Conservation (phyloP, 1,139 yeast species). For the Kodamaea derodonti region DNA sequence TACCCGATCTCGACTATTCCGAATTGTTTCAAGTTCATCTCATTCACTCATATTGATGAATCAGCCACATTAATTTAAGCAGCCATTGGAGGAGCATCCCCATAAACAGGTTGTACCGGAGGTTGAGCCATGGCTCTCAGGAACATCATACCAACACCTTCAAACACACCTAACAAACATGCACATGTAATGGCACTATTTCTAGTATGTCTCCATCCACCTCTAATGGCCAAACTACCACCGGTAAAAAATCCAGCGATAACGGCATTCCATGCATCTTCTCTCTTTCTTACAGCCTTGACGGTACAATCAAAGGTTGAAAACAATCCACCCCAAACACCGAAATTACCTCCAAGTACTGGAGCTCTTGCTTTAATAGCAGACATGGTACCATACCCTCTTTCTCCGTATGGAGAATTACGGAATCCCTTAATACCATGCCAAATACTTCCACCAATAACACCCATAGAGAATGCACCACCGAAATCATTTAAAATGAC, state of each 20-base stretch:
- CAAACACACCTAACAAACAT: conserved; percentile 91
- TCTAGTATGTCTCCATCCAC: conserved; percentile 97
- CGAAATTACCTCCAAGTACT: conserved; percentile 97
- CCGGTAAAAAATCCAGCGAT: conserved; percentile 98
- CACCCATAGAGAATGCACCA: conserved; percentile 98
- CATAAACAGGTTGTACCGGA: conserved; percentile 74
- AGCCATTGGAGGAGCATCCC: conserved; percentile 31
- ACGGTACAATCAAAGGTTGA: conserved; percentile 95
- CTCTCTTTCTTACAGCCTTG: conserved; percentile 93
- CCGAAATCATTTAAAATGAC: conserved; percentile 96
- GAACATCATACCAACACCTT: conserved; percentile 97
- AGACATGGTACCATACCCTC: conserved; percentile 81
- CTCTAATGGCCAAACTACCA: conserved; percentile 96
- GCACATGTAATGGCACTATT: conserved; percentile 98
- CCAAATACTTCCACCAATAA: conserved; percentile 97
- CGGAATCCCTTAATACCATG: conserved; percentile 98
- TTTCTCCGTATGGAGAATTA: conserved; percentile 95
- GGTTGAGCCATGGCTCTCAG: conserved; percentile 89
- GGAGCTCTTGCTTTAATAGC: conserved; percentile 98
- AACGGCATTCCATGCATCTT: conserved; percentile 97
- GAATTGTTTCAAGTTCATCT: too few relatives aligned
- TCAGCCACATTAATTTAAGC: not conserved
- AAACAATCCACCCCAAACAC: conserved; percentile 99
- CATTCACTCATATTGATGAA: too few relatives aligned
- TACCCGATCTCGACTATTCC: too few relatives aligned